These are phyloP conservation scores for Telopea speciosissima DNA, from an alignment of 177 flowering plant genomes.

Conservation along the genomic window DNA sequence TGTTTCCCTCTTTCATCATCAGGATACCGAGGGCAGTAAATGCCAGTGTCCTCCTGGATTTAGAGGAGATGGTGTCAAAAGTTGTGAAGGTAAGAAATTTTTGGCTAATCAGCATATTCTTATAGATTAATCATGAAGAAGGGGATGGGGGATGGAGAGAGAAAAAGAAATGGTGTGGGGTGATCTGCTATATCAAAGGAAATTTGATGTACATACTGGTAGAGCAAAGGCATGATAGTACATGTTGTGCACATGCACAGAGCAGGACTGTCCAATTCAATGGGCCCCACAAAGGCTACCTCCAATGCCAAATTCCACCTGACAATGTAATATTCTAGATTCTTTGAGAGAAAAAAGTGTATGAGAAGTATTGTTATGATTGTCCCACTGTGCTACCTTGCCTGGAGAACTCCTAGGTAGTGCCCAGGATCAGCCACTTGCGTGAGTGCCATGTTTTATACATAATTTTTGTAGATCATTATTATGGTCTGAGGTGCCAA, in stretches of 20 bases:
- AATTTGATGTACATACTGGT: neutral
- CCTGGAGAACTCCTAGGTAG: neutral
- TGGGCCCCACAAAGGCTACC: neutral
- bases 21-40: slow-evolving; percentile 44
- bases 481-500: neutral
- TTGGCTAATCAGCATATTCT: too few species aligned
- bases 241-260: neutral
- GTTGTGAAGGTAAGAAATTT: slow-evolving; percentile 59
- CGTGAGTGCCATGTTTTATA: neutral
- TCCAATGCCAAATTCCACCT: neutral
- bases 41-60: slow-evolving; percentile 87
- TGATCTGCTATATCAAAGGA: neutral
- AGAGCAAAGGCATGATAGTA: neutral
- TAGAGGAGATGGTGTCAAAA: slow-evolving; percentile 78
- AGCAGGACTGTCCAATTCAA: too few species aligned
- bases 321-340: neutral
- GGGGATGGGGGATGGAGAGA: neutral
- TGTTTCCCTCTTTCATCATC: slow-evolving; percentile 9
- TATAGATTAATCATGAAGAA: neutral
- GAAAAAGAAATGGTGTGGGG: neutral
- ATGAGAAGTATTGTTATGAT: neutral
- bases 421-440: neutral
- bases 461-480: neutral
- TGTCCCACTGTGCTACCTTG: neutral
- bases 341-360: neutral